Conservation (phyloP, 2,329 filamentous ascomycete genomes). For the Ophiostoma himal-ulmi region DNA sequence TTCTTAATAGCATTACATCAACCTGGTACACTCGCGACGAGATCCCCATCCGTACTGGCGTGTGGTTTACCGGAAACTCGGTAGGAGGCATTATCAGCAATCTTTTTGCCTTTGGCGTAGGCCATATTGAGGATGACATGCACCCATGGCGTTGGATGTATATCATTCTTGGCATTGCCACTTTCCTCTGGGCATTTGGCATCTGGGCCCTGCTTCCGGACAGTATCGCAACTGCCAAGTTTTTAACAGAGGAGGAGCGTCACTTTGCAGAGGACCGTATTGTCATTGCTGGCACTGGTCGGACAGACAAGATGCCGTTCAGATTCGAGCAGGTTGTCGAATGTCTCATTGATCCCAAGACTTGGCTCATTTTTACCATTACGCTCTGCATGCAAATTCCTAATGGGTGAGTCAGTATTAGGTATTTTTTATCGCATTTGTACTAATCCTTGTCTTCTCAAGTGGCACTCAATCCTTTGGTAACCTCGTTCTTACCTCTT, state of each 20-base stretch:
- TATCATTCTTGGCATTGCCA: constrained; percentile 3
- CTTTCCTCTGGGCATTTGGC: constrained; percentile 7
- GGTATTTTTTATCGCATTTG: background rate
- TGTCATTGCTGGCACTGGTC: constrained; percentile 9
- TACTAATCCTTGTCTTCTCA: background rate
- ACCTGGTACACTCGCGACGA: constrained; percentile 13
- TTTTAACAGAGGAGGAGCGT: constrained; percentile 1
- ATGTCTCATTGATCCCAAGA: constrained; percentile 8
- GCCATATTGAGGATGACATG: constrained; percentile 7
- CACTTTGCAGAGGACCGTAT: background rate
- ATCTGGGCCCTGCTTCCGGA: constrained; percentile 7
- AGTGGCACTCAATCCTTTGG: constrained; percentile 12
- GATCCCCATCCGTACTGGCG: constrained; percentile 4
- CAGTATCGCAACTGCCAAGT: background rate
- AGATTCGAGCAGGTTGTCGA: background rate
- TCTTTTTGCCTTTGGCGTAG: constrained; percentile 7
- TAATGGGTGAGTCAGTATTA: background rate
- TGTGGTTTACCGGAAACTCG: constrained; percentile 10
- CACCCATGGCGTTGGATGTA: constrained; percentile 15
- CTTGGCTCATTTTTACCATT: constrained; percentile 12
- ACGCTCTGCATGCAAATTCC: constrained; percentile 14
- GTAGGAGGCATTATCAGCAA: constrained; percentile 9
- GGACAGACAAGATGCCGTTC: constrained; percentile 8
- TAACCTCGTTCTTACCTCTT: constrained; percentile 7
- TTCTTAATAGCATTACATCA: background rate